A percentile compares a stretch with the other conserved stretches of the same genome.
Conservation (phyloP, 495 filamentous ascomycete species). For the Aspergillus panamensis region DNA sequence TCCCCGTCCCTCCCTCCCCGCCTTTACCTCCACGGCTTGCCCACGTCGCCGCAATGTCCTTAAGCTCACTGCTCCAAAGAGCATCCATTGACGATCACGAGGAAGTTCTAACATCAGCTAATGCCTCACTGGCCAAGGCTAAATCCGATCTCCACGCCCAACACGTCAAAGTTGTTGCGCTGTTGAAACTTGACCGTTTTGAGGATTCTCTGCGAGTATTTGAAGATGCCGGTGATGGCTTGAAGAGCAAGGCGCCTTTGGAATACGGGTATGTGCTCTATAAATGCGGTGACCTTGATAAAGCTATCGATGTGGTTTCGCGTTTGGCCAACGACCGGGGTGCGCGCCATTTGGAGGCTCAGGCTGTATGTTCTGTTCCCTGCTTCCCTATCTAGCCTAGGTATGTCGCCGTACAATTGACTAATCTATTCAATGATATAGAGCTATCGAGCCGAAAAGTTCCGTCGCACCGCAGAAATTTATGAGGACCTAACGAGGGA, state of each 20-base stretch:
- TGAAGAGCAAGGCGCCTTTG: constrained; percentile 64
- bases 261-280: constrained; percentile 93
- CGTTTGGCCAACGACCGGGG: constrained; percentile 53
- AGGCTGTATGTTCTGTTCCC: constrained; percentile 57
- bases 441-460: constrained; percentile 82
- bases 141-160: constrained; percentile 64
- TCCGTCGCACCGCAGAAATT: constrained; percentile 63
- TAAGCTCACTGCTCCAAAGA: constrained; percentile 54
- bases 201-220: constrained; percentile 80
- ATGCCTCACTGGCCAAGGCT: constrained; percentile 60
- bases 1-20: background rate
- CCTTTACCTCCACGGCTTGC: background rate
- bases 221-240: constrained; percentile 61
- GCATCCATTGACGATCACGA: constrained; percentile 72
- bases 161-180: constrained; percentile 75
- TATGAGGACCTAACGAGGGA: constrained; percentile 61
- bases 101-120: constrained; percentile 65
- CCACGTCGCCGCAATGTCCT: constrained; percentile 44
- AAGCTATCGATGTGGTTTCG: constrained; percentile 61
- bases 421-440: constrained; percentile 21
- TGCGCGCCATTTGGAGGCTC: constrained; percentile 79
- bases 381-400: background rate
- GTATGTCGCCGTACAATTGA: constrained; percentile 8
- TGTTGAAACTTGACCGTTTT: constrained; percentile 91
- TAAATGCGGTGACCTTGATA: constrained; percentile 70